Percentiles rank a stretch among this genome's conserved stretches.
These are phyloP conservation scores for Eutrema japonicum DNA, from an alignment of 345 rosid species.

Conservation along the genomic window DNA sequence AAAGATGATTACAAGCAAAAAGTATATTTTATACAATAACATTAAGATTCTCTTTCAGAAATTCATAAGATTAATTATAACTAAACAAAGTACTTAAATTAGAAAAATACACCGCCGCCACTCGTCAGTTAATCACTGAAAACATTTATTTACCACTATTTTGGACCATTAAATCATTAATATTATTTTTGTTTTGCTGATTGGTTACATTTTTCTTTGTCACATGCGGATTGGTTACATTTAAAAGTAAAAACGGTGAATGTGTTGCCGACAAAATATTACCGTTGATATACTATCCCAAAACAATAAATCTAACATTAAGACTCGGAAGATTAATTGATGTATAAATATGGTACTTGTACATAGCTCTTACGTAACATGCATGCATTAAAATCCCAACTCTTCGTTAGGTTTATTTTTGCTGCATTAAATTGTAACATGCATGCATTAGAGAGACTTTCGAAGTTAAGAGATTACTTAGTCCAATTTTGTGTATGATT, in stretches of 20 bases:
- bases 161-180: too few species aligned
- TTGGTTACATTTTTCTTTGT: not conserved
- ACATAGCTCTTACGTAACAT: constrained; percentile 5
- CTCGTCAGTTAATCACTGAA: too few species aligned
- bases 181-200: not conserved
- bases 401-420: not conserved
- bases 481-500: constrained; percentile 57
- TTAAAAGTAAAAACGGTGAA: not conserved
- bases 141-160: too few species aligned
- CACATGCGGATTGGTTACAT: not conserved
- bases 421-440: not conserved
- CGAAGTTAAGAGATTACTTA: constrained; percentile 17
- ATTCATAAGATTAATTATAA: too few species aligned
- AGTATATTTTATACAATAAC: too few species aligned
- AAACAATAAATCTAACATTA: not conserved
- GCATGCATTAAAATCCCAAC: not conserved
- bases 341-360: not conserved
- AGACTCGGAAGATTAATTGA: not conserved
- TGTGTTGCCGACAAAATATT: not conserved
- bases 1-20: too few species aligned
- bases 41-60: too few species aligned
- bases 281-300: not conserved
- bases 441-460: not conserved
- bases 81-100: too few species aligned
- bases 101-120: too few species aligned